These are phyloP conservation scores for Oenanthe sinensis DNA, from an alignment of 129 eudicot species.

Conservation along the genomic window DNA sequence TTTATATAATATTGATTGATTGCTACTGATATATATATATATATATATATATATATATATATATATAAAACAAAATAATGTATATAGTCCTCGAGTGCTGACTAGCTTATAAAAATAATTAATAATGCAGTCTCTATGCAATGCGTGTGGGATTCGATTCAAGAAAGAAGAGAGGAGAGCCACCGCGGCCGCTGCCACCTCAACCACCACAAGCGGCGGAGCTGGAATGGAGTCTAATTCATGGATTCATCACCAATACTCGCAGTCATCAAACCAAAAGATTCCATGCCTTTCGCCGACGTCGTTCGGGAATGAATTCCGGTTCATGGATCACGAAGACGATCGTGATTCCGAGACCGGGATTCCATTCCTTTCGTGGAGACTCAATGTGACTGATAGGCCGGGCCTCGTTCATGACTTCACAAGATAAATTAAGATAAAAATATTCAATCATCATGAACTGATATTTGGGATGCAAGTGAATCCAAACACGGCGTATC, in stretches of 20 bases:
- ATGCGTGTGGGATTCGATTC: slow-evolving; percentile 92
- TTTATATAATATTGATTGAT: neutral
- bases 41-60: no score
- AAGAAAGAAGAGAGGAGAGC: slow-evolving; percentile 94
- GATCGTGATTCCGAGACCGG: slow-evolving; percentile 39
- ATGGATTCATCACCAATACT: slow-evolving; percentile 50
- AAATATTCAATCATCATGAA: neutral
- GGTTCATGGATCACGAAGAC: slow-evolving; percentile 59
- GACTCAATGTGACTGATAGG: slow-evolving; percentile 58
- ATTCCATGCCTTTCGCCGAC: slow-evolving; percentile 47
- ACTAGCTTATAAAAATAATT: neutral
- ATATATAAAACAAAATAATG: no score
- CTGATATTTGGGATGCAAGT: neutral
- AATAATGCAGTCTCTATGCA: slow-evolving; percentile 73
- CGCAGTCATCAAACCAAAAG: slow-evolving; percentile 36
- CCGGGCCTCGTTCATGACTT: slow-evolving; percentile 64
- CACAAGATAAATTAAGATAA: slow-evolving; percentile 36
- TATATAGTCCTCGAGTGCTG: no score
- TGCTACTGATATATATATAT: neutral
- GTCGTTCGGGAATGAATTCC: slow-evolving; percentile 52
- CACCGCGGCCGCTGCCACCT: slow-evolving; percentile 53
- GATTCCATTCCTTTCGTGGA: slow-evolving; percentile 64
- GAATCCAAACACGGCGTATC: slow-evolving; percentile 8
- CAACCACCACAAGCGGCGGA: slow-evolving; percentile 12
- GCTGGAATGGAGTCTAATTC: slow-evolving; percentile 31